Percentiles rank a stretch among this genome's conserved stretches.
These are phyloP conservation scores for Alternaria longipes DNA, from an alignment of 2,329 filamentous ascomycete genomes.

Conservation along the genomic window DNA sequence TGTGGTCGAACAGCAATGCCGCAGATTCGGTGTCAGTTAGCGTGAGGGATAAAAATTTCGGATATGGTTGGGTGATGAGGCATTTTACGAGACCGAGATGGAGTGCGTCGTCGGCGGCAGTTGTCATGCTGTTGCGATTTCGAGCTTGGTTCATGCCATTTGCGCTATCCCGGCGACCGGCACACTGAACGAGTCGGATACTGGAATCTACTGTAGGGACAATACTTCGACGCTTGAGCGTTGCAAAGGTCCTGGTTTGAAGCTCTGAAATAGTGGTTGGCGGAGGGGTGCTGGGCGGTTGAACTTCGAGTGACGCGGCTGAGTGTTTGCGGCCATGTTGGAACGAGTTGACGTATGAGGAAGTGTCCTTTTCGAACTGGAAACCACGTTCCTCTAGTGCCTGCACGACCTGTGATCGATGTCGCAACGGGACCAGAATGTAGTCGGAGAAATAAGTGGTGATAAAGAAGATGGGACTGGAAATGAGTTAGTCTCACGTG, in stretches of 20 bases:
- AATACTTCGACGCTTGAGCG: conserved; percentile 81
- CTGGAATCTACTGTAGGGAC: conserved; percentile 73
- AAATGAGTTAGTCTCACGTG: conserved; percentile 10
- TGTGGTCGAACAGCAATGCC: conserved; percentile 75
- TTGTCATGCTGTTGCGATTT: conserved; percentile 41
- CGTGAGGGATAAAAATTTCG: conserved; percentile 76
- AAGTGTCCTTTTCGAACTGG: conserved; percentile 72
- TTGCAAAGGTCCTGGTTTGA: conserved; percentile 81
- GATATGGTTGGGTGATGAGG: conserved; percentile 61
- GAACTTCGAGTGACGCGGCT: conserved; percentile 57
- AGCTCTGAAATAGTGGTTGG: conserved; percentile 81
- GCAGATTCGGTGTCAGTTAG: conserved; percentile 77
- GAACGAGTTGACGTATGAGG: conserved; percentile 68
- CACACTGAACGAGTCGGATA: conserved; percentile 83
- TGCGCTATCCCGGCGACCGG: conserved; percentile 64
- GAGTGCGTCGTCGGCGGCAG: conserved; percentile 54
- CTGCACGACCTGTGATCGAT: conserved; percentile 76
- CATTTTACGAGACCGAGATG: conserved; percentile 60
- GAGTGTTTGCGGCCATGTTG: conserved; percentile 60
- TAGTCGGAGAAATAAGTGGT: conserved; percentile 98
- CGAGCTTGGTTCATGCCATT: conserved; percentile 37
- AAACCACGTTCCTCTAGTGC: conserved; percentile 84
- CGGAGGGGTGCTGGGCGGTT: conserved; percentile 73
- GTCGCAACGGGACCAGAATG: conserved; percentile 84
- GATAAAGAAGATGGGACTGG: conserved; percentile 92